Conservation (phyloP, 208 protist genomes). For the Acanthamoeba lenticulata region DNA sequence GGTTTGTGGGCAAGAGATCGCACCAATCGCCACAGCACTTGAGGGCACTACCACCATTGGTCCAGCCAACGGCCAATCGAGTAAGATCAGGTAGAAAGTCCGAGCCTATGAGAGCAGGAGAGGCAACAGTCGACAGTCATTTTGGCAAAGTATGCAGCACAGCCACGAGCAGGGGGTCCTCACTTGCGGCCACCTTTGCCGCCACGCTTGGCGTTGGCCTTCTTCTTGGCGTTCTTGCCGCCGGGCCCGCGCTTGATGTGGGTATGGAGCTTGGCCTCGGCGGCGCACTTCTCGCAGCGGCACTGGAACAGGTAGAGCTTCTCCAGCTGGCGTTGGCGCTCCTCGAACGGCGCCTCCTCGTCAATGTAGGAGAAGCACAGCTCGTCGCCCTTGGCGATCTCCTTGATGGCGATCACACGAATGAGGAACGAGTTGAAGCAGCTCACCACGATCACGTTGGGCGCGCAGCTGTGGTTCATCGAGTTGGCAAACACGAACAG, state of each 20-base stretch:
- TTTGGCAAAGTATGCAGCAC: not conserved
- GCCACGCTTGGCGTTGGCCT: not conserved
- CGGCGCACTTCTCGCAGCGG: slow-evolving; percentile 38
- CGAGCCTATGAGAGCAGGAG: no score
- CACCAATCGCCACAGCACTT: no score
- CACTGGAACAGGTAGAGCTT: slow-evolving; percentile 51
- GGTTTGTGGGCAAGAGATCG: no score
- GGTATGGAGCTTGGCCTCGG: slow-evolving; percentile 8
- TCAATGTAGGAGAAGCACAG: slow-evolving; percentile 61
- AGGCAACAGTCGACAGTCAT: no score
- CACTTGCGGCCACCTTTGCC: not conserved
- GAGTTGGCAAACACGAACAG: slow-evolving; percentile 57
- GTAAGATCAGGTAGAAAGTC: no score
- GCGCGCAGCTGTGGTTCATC: slow-evolving; percentile 59
- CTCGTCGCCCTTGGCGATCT: not conserved
- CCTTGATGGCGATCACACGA: slow-evolving; percentile 44
- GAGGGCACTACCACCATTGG: no score
- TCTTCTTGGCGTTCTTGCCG: not conserved
- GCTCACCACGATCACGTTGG: slow-evolving; percentile 51
- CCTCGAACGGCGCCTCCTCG: slow-evolving; percentile 1
- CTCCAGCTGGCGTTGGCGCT: slow-evolving; percentile 35
- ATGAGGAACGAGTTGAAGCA: slow-evolving; percentile 52
- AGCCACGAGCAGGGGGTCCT: not conserved
- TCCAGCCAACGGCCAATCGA: no score
- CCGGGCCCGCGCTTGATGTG: not conserved